Evolutionary conservation across 2,329 filamentous ascomycete species (phyloP).

Genomic region (Nemania sp.): DNA sequence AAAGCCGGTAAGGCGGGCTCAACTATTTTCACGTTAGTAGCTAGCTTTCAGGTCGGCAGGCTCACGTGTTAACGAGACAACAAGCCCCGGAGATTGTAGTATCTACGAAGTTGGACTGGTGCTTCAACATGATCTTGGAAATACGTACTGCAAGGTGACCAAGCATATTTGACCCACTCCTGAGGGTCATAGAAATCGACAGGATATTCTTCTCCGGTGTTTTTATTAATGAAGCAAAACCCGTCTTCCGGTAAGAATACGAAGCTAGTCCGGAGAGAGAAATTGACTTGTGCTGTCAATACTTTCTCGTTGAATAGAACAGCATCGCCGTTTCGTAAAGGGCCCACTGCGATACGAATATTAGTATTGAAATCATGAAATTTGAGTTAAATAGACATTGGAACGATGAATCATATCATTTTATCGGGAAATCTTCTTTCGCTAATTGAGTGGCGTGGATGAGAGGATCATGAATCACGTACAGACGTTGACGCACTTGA

Average conservation of each 20-base stretch:
- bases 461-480: not conserved
- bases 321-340: conserved; percentile 87
- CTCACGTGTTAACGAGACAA: not conserved
- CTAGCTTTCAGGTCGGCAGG: not conserved
- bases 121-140: not conserved
- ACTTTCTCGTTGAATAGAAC: conserved; percentile 88
- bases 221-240: conserved; percentile 82
- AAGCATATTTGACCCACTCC: conserved; percentile 76
- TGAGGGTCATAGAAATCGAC: conserved; percentile 82
- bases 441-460: not conserved
- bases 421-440: not conserved
- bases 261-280: conserved; percentile 85
- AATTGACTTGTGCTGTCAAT: conserved; percentile 90
- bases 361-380: not conserved
- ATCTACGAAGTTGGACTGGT: not conserved
- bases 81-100: not conserved
- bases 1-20: conserved; percentile 65
- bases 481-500: conserved; percentile 72
- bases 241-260: conserved; percentile 84
- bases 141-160: conserved; percentile 69
- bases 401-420: not conserved
- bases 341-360: conserved; percentile 67
- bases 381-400: not conserved
- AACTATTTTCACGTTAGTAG: conserved; percentile 41
- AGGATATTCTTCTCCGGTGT: conserved; percentile 77